phyloP scores from a whole-genome alignment of 2,329 filamentous ascomycete genomes.

The Neophaeococcomyces mojaviensis region DNA sequence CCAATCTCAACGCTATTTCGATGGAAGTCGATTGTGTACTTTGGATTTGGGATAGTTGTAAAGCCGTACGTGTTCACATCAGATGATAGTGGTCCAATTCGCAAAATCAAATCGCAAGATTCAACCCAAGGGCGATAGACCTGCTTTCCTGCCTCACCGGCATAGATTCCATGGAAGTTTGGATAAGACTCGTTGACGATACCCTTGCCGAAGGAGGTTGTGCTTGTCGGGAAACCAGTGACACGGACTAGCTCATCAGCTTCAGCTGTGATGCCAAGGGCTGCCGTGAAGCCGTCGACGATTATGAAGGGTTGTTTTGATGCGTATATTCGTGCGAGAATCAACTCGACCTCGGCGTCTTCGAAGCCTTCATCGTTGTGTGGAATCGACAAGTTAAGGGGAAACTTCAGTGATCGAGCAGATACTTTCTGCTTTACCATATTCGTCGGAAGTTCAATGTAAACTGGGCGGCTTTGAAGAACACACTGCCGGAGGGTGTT shows the following conservation, averaged over 20 bases:
- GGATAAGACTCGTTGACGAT: conserved; percentile 41
- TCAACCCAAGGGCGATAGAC: conserved; percentile 33
- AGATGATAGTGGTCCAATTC: conserved; percentile 41
- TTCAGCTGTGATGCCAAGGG: conserved; percentile 35
- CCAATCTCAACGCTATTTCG: conserved; percentile 64
- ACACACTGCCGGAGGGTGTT: conserved; percentile 44
- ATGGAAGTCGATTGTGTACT: conserved; percentile 67
- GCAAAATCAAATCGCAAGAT: conserved; percentile 39
- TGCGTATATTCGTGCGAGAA: conserved; percentile 35
- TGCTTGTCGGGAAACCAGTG: conserved; percentile 43
- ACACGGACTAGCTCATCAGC: conserved; percentile 37
- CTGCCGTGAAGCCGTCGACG: conserved; percentile 45
- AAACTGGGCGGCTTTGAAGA: conserved; percentile 48
- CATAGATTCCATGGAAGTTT: conserved; percentile 46
- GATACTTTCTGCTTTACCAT: conserved; percentile 19
- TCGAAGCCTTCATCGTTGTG: conserved; percentile 21
- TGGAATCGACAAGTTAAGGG: conserved; percentile 18
- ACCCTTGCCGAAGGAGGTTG: conserved; percentile 43
- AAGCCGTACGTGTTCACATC: conserved; percentile 38
- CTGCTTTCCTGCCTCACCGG: conserved; percentile 35
- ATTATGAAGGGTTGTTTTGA: conserved; percentile 45
- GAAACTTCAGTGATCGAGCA: conserved; percentile 10
- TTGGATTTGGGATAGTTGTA: conserved; percentile 24
- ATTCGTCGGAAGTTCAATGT: conserved; percentile 45
- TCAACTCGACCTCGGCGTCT: conserved; percentile 21